A percentile compares a stretch with the other conserved stretches of the same genome.
These are phyloP conservation scores for Ilex paraguariensis DNA, from an alignment of 305 asterid species.

Conservation along the genomic window DNA sequence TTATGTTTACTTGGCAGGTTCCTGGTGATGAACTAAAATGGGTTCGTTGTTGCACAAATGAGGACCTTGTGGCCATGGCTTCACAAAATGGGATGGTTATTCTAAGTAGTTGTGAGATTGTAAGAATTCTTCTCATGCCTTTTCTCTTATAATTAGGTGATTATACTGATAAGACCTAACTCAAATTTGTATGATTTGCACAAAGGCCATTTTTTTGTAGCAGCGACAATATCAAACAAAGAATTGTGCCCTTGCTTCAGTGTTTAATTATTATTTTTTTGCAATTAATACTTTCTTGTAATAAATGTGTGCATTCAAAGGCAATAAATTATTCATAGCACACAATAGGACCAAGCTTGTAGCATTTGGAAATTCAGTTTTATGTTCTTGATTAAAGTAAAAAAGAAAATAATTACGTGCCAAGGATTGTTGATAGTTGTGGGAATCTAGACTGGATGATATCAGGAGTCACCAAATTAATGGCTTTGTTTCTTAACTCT, in stretches of 20 bases:
- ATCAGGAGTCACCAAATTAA: too few species aligned
- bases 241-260: neutral
- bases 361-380: too few species aligned
- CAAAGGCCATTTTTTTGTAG: neutral
- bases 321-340: too few species aligned
- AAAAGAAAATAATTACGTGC: too few species aligned
- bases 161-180: neutral
- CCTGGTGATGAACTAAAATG: slow-evolving; percentile 96
- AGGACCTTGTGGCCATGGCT: slow-evolving; percentile 95
- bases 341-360: too few species aligned
- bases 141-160: neutral
- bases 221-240: neutral
- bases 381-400: too few species aligned
- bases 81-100: slow-evolving; percentile 92
- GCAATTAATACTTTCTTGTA: too few species aligned
- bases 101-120: slow-evolving; percentile 68
- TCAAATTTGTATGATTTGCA: neutral
- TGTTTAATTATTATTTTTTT: neutral
- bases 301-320: too few species aligned
- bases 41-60: slow-evolving; percentile 86
- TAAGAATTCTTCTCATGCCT: slow-evolving; percentile 29
- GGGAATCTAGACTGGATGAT: too few species aligned
- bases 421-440: too few species aligned
- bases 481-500: too few species aligned
- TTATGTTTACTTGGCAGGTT: slow-evolving; percentile 45